Evolutionary conservation across 225 moss, liverwort and hornwort species (phyloP).

Genomic region (Neckera pumila): DNA sequence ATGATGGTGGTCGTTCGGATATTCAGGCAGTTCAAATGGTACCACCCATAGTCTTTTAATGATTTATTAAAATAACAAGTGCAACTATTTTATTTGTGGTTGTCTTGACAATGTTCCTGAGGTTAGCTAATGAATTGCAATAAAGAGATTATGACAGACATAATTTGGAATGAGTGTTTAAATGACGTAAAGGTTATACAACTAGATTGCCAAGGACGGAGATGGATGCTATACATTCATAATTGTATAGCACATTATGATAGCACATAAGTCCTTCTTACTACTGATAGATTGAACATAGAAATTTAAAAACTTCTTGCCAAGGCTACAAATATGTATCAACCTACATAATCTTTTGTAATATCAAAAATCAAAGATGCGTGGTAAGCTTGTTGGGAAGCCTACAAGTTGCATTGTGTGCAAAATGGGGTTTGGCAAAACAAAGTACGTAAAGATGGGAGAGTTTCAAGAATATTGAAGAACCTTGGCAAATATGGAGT

Average conservation of each 20-base stretch:
- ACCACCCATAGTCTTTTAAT: neutral
- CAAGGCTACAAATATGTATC: neutral
- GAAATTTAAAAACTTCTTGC: neutral
- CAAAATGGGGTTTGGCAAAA: too few species aligned
- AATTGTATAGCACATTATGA: neutral
- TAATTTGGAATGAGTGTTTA: neutral
- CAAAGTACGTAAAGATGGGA: too few species aligned
- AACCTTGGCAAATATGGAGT: rapidly evolving
- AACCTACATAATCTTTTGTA: too few species aligned
- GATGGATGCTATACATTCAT: rapidly evolving
- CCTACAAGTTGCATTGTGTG: too few species aligned
- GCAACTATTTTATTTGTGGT: rapidly evolving
- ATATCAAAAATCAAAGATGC: too few species aligned
- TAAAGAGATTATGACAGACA: rapidly evolving
- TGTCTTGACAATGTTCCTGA: rapidly evolving
- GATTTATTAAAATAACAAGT: neutral
- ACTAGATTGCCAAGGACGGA: rapidly evolving
- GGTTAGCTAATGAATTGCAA: neutral
- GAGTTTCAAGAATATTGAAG: neutral
- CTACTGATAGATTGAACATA: rapidly evolving
- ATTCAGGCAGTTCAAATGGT: neutral
- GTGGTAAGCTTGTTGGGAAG: too few species aligned
- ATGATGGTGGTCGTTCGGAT: neutral
- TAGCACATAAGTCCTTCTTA: neutral
- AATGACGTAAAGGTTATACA: neutral